Evolutionary conservation across 1,139 yeast genomes (phyloP), one percentile per base, ranked within the genome.

Genomic region (Blastobotrys aristatus): DNA sequence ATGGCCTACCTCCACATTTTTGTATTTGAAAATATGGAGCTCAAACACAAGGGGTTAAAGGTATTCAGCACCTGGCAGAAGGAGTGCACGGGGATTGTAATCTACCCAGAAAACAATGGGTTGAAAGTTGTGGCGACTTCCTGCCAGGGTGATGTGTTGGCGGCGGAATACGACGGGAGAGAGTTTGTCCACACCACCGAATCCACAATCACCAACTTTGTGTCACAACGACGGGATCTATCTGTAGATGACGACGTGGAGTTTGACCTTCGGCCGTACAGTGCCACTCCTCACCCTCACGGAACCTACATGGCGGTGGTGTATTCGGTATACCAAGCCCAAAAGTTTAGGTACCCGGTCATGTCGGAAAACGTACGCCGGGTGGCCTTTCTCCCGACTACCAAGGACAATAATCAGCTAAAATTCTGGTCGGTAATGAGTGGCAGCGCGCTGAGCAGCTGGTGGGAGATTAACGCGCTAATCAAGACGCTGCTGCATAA

Each of bases 391-490:
- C 48, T 46, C 16, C 22, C 35, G 20, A 35, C 17, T 8, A 24
- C 17, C 14, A 18, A 18, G n/a, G 26, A 17, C 2, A 21, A 4
- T 4, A 17, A 18, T 18, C 39, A 21, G 3, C n/a, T n/a, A n/a
- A 21, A 18, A 35, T 47, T 48, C 0, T 44, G 49, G 44, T 38
- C 58, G 2, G 43, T 51, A 10, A 32, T 43, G 16, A 35, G 39
- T 13, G 60, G 60, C 3, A 49, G 55, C 3, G 34, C 56, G 8
- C 13, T 51, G n/a, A 47, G 50, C 17, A 48, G 50, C 13, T 57
- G 60, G 60, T 57, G 57, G 58, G 60, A 56, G 26, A 40, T 51
- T 29, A n/a, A n/a, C n/a, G n/a, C n/a, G n/a, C n/a, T n/a, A n/a
- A n/a, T n/a, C n/a, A n/a, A n/a, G n/a, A 48, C 43, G 32, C 55